Base-by-base conservation (phyloP, 129 eudicot genomes). In the Pittosporum tobira region DNA sequence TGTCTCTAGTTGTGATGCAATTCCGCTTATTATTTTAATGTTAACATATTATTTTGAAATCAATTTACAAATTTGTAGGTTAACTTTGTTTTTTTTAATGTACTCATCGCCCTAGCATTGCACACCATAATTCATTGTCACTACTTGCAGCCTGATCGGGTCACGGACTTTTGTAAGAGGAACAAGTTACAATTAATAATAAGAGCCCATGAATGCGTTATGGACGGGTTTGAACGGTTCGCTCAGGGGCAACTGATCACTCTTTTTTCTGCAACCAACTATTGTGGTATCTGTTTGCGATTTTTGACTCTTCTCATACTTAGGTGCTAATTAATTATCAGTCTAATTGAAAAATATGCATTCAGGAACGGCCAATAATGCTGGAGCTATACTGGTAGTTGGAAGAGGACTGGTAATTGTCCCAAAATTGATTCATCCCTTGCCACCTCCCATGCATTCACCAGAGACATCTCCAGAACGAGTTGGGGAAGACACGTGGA, bases 381-480 rank as follows among this genome's bases (percentile, higher is more conserved):
- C 97, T 29, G 97, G 97, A 50, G 97, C 97, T 11, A 90, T 90
- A 74, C 48, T 90, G 46, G 97, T 90, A 30, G 83, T 90, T 31
- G 97, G 97, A 40, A 75, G 97, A 73, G 95, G 97, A 61, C 73
- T 90, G 60, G 83, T 90, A 51, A 72, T 90, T 51, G 94, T 90
- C 61, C 97, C 97, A 7, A 90, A 90, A 65, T 67, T 90, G 61
- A 90, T 90, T 61, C 97, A 90, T 80, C 97, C 95, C 12, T 64
- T 90, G 64, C 97, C 97, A 1, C 97, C 97, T 27, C 97, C 88
- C 53, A 62, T 82, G 59, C 95, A 75, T 58, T 90, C 97, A 29
- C 97, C 97, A 4, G 97, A 90, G 80, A 85, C 86, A 28, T 90
- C 95, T 68, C 95, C 97, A 29, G 97, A 85, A 67, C 91, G 93